Percentiles rank a stretch among this genome's conserved stretches.
Conservation (phyloP, 2,329 filamentous ascomycete species). For the Teratosphaeria pseudoeucalypti region DNA sequence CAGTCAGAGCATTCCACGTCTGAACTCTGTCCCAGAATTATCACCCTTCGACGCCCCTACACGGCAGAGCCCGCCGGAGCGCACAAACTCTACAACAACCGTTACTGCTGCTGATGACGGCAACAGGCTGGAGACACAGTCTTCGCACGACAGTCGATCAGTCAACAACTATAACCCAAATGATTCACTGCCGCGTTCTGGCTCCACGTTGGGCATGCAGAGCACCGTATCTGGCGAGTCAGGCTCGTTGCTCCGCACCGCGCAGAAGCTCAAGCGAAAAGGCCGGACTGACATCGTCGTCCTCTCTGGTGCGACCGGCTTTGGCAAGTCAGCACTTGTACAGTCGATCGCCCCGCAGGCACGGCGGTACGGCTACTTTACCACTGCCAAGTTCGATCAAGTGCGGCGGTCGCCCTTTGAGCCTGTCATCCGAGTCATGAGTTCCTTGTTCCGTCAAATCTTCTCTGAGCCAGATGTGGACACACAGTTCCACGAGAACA, state of each 20-base stretch:
- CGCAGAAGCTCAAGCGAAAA: constrained; percentile 40
- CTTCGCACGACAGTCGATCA: constrained; percentile 9
- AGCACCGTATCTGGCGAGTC: constrained; percentile 12
- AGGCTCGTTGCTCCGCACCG: constrained; percentile 27
- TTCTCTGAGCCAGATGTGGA: constrained; percentile 54
- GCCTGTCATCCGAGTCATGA: constrained; percentile 49
- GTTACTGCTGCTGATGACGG: constrained; percentile 2
- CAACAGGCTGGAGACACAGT: constrained; percentile 9
- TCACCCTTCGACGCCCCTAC: constrained; percentile 11
- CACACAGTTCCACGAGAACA: constrained; percentile 50
- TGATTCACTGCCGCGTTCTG: constrained; percentile 12
- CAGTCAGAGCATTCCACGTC: constrained; percentile 35
- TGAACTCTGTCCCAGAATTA: constrained; percentile 26
- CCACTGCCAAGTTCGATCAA: constrained; percentile 50
- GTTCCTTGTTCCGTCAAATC: constrained; percentile 52
- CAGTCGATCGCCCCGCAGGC: constrained; percentile 48
- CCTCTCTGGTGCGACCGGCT: constrained; percentile 46
- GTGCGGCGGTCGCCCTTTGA: constrained; percentile 51
- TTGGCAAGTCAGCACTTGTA: constrained; percentile 51
- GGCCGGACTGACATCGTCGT: constrained; percentile 51
- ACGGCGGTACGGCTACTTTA: constrained; percentile 50
- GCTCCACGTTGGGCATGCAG: not conserved
- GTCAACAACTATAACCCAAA: constrained; percentile 10
- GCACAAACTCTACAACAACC: not conserved
- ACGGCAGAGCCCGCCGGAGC: not conserved